phyloP scores from a whole-genome alignment of 345 rosid species.

The Trapa incisa region DNA sequence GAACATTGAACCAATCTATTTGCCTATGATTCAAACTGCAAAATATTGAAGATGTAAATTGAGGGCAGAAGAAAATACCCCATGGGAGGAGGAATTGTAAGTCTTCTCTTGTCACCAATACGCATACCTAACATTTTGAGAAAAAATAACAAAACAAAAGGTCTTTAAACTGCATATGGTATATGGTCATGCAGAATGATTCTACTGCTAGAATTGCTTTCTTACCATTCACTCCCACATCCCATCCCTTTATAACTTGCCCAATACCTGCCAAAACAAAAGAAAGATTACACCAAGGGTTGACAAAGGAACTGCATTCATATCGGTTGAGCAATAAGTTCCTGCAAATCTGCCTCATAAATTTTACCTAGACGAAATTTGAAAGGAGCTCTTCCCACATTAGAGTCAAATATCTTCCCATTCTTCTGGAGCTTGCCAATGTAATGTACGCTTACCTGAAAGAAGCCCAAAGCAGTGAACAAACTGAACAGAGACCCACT shows the following conservation, averaged over 20 bases:
- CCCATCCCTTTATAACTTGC: conserved; percentile 96
- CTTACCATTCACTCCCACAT: conserved; percentile 85
- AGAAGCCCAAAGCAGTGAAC: not conserved
- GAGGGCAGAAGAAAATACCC: conserved; percentile 33
- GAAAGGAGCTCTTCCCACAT: conserved; percentile 63
- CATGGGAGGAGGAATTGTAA: conserved; percentile 60
- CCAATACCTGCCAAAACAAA: conserved; percentile 48
- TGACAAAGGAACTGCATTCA: not conserved
- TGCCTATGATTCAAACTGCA: not conserved
- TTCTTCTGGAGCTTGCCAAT: conserved; percentile 87
- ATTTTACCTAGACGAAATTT: conserved; percentile 70
- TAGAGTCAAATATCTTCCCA: conserved; percentile 79
- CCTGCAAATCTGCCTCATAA: not conserved
- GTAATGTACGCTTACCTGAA: conserved; percentile 69
- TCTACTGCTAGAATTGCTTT: not conserved
- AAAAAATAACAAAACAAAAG: not conserved
- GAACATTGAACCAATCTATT: no score
- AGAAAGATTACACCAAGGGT: not conserved
- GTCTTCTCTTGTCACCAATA: conserved; percentile 71
- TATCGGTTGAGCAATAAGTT: no score
- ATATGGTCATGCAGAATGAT: no score
- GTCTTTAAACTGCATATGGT: not conserved
- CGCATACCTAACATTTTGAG: conserved; percentile 52
- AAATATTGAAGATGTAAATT: not conserved
- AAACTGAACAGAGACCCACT: not conserved